Evolutionary conservation across 371 early-diverging fungal species (phyloP).

Genomic region (Syncephalastrum monosporum): DNA sequence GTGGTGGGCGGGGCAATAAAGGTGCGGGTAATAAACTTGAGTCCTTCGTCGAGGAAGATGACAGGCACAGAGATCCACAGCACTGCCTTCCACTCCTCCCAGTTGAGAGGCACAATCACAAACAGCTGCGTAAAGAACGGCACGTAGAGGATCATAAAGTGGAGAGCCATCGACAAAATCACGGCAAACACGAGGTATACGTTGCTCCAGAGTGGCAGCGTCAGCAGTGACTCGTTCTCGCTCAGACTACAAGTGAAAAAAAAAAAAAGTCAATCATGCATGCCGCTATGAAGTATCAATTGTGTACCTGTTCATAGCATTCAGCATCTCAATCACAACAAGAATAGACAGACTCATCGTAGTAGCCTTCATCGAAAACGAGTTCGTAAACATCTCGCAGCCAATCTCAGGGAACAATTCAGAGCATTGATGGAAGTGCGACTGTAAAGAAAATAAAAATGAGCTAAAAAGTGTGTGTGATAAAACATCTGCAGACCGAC

Average conservation of each 20-base stretch:
- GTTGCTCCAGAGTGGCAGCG: constrained; percentile 90
- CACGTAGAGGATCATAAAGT: constrained; percentile 91
- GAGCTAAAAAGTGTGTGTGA: background rate
- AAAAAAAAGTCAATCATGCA: background rate
- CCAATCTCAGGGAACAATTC: constrained; percentile 87
- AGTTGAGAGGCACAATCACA: constrained; percentile 83
- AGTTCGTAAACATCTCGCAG: constrained; percentile 84
- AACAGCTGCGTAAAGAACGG: constrained; percentile 85
- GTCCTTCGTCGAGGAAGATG: constrained; percentile 86
- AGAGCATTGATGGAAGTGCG: constrained; percentile 89
- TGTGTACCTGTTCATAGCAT: constrained; percentile 46
- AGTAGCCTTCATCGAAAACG: constrained; percentile 83
- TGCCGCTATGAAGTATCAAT: background rate
- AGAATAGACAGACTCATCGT: constrained; percentile 95
- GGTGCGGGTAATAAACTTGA: constrained; percentile 82
- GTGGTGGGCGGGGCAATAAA: constrained; percentile 53
- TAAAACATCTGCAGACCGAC: constrained; percentile 11
- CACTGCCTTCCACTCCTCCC: constrained; percentile 91
- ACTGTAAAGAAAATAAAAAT: constrained; percentile 31
- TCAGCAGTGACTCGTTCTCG: constrained; percentile 91
- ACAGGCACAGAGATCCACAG: constrained; percentile 88
- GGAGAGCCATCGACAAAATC: constrained; percentile 84
- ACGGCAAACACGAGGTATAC: constrained; percentile 85
- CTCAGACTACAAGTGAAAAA: constrained; percentile 51
- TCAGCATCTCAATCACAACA: constrained; percentile 97